Evolutionary conservation across 2,329 filamentous ascomycete genomes (phyloP), one percentile per base, ranked within the genome.

Genomic region (Paracoccidioides lutzii): DNA sequence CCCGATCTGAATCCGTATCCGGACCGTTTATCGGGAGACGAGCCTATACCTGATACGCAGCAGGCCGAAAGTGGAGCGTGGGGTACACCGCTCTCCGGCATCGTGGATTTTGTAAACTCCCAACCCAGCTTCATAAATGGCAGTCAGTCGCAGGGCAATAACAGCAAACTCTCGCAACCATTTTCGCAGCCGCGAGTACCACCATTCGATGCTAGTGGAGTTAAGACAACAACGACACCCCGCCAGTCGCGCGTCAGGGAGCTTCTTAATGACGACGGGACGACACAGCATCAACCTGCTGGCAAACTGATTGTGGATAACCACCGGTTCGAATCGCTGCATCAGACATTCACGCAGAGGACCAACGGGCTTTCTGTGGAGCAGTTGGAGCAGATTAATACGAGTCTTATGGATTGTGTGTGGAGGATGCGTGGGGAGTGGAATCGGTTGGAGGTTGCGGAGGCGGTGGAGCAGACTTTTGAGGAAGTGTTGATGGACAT

Each of bases 351-450:
- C 38, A 83, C 84, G 0, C 72, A 79, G 33, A 76, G 78, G 46
- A 91, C 87, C 1, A 84, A 81, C 22, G 88, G 88, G 0, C 88
- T 87, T 68, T 87, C 85, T 0, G 87, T 98, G 53, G 93, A 98
- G 72, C 91, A 98, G 69, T 75, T 98, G 22, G 91, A 97, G 75
- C 91, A 97, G 71, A 84, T 96, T 67, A 90, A 90, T 68, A 85
- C 90, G 6, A 83, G 85, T 61, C 75, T 97, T 60, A 97, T 97
- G 91, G 87, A 91, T 58, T 82, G 84, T 60, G 80, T 97, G 46
- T 98, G 93, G 93, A 78, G 78, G 58, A 80, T 80, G 58, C 80
- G 90, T 52, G 79, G 82, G 50, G 84, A 94, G 65, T 93, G 88
- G 81, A 93, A 98, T 71, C 82, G 93, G 45, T 84, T 83, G 63